Conservation (phyloP, 2,329 filamentous ascomycete genomes). For the Dactylella cylindrospora region DNA sequence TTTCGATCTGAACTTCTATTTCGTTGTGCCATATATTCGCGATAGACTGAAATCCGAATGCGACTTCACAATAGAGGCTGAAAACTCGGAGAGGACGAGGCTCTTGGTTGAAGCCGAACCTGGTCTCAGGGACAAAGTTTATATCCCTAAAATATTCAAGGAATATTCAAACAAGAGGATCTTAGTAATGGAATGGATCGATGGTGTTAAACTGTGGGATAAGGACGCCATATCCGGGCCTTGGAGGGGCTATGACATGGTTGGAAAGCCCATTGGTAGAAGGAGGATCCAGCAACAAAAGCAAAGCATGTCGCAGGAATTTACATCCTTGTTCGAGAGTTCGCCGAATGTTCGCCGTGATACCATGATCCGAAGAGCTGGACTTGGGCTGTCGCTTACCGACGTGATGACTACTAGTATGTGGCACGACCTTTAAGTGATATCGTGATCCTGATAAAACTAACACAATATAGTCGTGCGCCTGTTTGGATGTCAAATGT, state of each 20-base stretch:
- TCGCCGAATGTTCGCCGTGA: constrained; percentile 22
- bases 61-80: constrained; percentile 88
- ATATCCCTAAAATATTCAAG: constrained; percentile 80
- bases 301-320: constrained; percentile 21
- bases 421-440: not conserved
- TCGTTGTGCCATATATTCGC: constrained; percentile 85
- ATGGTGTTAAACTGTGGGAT: constrained; percentile 90
- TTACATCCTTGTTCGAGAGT: constrained; percentile 27
- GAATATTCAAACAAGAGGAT: constrained; percentile 68
- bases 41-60: constrained; percentile 92
- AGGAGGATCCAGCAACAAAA: constrained; percentile 14
- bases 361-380: constrained; percentile 58
- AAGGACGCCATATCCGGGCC: constrained; percentile 73
- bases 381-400: constrained; percentile 76
- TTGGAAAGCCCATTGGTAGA: constrained; percentile 44
- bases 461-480: constrained; percentile 60
- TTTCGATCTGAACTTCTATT: constrained; percentile 93
- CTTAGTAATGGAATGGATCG: constrained; percentile 96
- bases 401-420: constrained; percentile 91
- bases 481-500: constrained; percentile 96
- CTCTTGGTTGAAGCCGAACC: constrained; percentile 72
- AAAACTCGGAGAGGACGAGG: constrained; percentile 84
- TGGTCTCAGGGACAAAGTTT: constrained; percentile 74
- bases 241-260: constrained; percentile 72
- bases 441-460: not conserved